Percentiles rank a stretch among this genome's conserved stretches.
These are phyloP conservation scores for Fraxinus quadrangulata DNA, from an alignment of 257 asterid species.

Conservation along the genomic window DNA sequence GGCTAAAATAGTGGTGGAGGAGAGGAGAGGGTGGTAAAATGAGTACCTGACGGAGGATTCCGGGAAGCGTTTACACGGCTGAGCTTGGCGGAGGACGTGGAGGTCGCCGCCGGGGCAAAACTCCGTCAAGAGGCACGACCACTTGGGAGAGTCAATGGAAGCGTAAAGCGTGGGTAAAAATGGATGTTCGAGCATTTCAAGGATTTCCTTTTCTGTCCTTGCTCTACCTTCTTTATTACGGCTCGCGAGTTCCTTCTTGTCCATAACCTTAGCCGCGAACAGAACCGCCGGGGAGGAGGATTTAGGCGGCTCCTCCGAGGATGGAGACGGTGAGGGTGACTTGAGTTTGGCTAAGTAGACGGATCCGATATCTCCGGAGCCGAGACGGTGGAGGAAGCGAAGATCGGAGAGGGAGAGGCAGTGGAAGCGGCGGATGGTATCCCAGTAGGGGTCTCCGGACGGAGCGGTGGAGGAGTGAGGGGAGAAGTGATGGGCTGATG, in stretches of 20 bases:
- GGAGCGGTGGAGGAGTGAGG: constrained; percentile 51
- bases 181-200: constrained; percentile 87
- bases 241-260: constrained; percentile 69
- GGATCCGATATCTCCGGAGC: constrained; percentile 93
- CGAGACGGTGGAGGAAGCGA: constrained; percentile 87
- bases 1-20: no score
- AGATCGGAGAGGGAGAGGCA: constrained; percentile 67
- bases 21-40: not conserved
- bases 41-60: constrained; percentile 86
- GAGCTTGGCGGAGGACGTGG: constrained; percentile 95
- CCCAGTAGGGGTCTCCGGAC: constrained; percentile 79
- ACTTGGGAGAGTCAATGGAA: constrained; percentile 74
- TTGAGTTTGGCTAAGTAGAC: constrained; percentile 83
- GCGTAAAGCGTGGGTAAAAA: constrained; percentile 85
- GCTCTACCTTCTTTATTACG: constrained; percentile 92
- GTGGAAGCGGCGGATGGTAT: constrained; percentile 59
- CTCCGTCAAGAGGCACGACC: constrained; percentile 88
- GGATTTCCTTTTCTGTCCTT: constrained; percentile 80
- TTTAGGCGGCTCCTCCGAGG: constrained; percentile 21
- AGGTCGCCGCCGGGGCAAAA: constrained; percentile 99
- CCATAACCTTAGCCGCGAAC: constrained; percentile 95
- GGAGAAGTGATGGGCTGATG: constrained; percentile 44
- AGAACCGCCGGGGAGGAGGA: constrained; percentile 30
- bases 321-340: constrained; percentile 21
- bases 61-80: constrained; percentile 83